Evolutionary conservation across 371 early-diverging fungal species (phyloP).

Genomic region (Lichtheimia corymbifera): DNA sequence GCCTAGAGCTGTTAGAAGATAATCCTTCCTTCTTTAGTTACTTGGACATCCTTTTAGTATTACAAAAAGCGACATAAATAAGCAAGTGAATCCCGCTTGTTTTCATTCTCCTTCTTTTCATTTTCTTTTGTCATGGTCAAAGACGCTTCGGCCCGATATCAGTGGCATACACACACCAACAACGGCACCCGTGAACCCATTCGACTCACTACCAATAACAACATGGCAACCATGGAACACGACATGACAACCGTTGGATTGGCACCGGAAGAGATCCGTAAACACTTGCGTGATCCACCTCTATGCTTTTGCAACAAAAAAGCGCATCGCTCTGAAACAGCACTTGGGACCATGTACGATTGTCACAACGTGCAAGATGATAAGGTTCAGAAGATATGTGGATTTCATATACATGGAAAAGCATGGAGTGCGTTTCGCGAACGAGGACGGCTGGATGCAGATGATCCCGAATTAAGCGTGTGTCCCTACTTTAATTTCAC

Average conservation of each 20-base stretch:
- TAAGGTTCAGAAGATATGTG: conserved; percentile 26
- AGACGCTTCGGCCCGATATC: too few species aligned
- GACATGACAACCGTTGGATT: too few species aligned
- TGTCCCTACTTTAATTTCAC: conserved; percentile 52
- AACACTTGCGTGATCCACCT: conserved; percentile 9
- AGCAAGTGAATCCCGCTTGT: too few species aligned
- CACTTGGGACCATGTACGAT: conserved; percentile 32
- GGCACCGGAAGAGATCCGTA: conserved; percentile 1
- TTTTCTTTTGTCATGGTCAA: neutral
- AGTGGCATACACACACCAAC: too few species aligned
- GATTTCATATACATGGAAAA: conserved; percentile 47
- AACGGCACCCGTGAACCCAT: too few species aligned
- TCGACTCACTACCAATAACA: too few species aligned
- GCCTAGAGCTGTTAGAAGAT: neutral
- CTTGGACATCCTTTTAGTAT: neutral
- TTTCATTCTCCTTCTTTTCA: neutral
- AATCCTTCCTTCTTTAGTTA: too few species aligned
- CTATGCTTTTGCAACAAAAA: conserved; percentile 41
- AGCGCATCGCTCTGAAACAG: conserved; percentile 21
- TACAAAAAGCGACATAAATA: neutral
- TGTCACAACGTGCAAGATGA: conserved; percentile 15
- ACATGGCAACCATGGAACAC: too few species aligned
- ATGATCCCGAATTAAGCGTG: conserved; percentile 33
- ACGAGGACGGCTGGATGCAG: neutral
- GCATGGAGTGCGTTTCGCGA: conserved; percentile 33